Evolutionary conservation across 169 alveolate species (phyloP), one percentile per base, ranked within the genome.

Genomic region (Plasmodium adleri): DNA sequence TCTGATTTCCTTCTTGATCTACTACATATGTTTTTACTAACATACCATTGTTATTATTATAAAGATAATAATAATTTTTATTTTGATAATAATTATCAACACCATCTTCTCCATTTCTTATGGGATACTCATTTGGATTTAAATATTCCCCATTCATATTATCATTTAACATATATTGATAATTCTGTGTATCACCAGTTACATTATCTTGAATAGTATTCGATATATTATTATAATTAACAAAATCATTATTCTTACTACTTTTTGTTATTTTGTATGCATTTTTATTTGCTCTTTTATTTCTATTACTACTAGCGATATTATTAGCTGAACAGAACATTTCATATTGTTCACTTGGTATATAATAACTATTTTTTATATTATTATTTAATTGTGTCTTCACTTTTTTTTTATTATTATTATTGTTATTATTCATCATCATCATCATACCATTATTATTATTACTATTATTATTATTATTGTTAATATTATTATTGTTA

Each of bases 111-210:
- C 2, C n/a, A 28, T 13, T 22, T 39, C 47, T 39, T 9, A 39
- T 39, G 5, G 47, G 10, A 39, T 39, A 64, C 24, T 64, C 72
- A 26, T 10, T 64, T 13, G 24, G 26, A 73, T 22, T 73, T 39
- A 32, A 24, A 49, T 73, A 63, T 12, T 63, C 52, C 0, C 52
- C 56, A 22, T 32, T 47, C 22, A 73, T 54, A 50, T 49, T 60
- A 28, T 74, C 59, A n/a, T 74, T 72, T 7, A 71, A 24, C 70
- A 39, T 20, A 39, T 74, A 74, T 5, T 74, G 72, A n/a, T 26
- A 74, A 5, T n/a, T 39, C 5, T 32, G 71, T 28, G 50, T 1
- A 49, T 54, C 45, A 7, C 68, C 52, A 3, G 13, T 47, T 67
- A 72, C 3, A 52, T 54, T 59, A 0, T 50, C 45, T 20, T 50